Conservation (phyloP, 2,329 filamentous ascomycete species). For the Shiraia bambusicola region DNA sequence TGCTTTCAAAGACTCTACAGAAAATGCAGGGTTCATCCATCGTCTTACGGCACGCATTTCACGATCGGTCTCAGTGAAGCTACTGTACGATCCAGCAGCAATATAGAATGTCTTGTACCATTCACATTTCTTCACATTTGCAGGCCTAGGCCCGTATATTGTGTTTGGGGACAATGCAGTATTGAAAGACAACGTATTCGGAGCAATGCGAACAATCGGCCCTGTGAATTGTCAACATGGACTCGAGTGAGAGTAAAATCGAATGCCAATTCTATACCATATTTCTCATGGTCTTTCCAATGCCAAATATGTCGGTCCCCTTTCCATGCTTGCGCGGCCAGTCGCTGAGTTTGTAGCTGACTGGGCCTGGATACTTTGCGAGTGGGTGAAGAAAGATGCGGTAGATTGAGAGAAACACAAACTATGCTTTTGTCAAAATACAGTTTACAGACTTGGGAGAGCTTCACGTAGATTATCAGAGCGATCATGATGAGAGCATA, state of each 20-base stretch:
- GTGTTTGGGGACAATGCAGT: constrained; percentile 24
- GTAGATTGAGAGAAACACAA: constrained; percentile 17
- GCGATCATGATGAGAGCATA: neutral
- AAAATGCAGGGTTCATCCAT: constrained; percentile 47
- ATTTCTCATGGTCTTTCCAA: constrained; percentile 28
- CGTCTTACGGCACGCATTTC: constrained; percentile 43
- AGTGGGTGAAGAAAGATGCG: constrained; percentile 28
- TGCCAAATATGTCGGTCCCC: constrained; percentile 30
- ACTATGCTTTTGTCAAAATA: constrained; percentile 3
- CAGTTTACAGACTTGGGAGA: neutral
- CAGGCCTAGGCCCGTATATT: constrained; percentile 35
- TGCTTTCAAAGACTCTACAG: constrained; percentile 40
- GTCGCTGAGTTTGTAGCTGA: constrained; percentile 27
- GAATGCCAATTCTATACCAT: constrained; percentile 13
- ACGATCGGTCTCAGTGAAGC: constrained; percentile 45
- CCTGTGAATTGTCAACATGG: constrained; percentile 8
- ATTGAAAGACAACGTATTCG: constrained; percentile 31
- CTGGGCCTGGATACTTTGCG: constrained; percentile 27
- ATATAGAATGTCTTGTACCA: constrained; percentile 50
- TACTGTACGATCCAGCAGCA: constrained; percentile 42
- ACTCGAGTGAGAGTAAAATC: too few species aligned
- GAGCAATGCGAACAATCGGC: constrained; percentile 29
- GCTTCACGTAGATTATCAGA: constrained; percentile 6
- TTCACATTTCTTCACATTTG: constrained; percentile 49
- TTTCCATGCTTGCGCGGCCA: constrained; percentile 31